Base-by-base conservation (phyloP, 1,139 yeast genomes). In the Saccharomyces pastorianus region DNA sequence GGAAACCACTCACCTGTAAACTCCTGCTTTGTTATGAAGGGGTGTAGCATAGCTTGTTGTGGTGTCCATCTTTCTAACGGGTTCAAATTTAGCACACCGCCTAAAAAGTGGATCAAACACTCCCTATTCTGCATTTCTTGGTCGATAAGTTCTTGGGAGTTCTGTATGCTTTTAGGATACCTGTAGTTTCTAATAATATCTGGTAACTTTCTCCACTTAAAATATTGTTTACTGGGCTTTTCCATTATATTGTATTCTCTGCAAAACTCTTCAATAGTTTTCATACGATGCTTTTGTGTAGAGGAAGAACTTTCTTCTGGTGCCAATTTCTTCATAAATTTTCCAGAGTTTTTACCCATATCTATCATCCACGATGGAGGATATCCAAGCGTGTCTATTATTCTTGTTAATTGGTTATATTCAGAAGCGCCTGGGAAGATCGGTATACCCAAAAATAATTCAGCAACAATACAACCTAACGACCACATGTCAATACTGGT, bases 401-500 rank as follows among this genome's bases (percentile, higher is more conserved):
- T 90, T 63, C 96, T 82, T 63, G 84, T 79, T 49, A 95, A 73
- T 70, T 91, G 98, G 67, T 93, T 90, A 71, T 85, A 93, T 70
- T 93, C 99, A 0, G 96, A 88, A 4, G 91, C 81, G 2, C 99
- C 99, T 0, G 99, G 98, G 64, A 93, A 90, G 64, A 93, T 77
- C 0, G 99, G 99, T 55, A 93, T 76, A 0, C 99, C 99, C 54
- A 93, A 72, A 64, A 90, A 93, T 53, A 93, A 73, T 68, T 93
- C 99, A 0, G 96, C 97, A 38, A 91, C 85, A 53, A 95, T 93
- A 73, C 99, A 93, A 1, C 99, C 99, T 48, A 93, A 75, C 1
- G 98, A 90, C 99, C 99, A 93, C 91, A 93, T 90, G 70, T 93
- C 99, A 55, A 93, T 93, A 7, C 96, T 84, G 23, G 96, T 84